Percentiles rank a stretch among this genome's conserved stretches.
These are phyloP conservation scores for Scytalidium lignicola DNA, from an alignment of 2,329 filamentous ascomycete species.

Conservation along the genomic window DNA sequence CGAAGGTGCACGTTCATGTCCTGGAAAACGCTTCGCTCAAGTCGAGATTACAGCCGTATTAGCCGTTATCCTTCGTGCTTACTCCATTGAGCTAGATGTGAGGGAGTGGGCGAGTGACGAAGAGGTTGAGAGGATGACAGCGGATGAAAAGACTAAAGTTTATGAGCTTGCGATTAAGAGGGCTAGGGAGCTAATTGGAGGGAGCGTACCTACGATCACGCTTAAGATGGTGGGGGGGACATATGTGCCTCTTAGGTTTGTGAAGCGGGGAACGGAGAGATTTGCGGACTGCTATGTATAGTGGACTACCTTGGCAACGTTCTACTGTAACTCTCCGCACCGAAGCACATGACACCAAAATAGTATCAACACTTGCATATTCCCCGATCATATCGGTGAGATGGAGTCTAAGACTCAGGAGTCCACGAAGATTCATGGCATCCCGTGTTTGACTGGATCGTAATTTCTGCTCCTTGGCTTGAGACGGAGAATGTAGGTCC, in stretches of 20 bases:
- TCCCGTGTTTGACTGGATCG: no score
- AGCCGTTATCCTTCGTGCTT: constrained; percentile 11
- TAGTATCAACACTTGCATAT: no score
- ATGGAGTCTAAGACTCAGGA: no score
- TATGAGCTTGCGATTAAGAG: constrained; percentile 17
- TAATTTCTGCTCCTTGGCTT: no score
- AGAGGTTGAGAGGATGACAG: constrained; percentile 17
- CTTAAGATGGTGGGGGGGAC: constrained; percentile 20
- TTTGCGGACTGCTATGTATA: constrained; percentile 12
- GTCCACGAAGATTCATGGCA: no score
- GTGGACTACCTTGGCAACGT: not conserved
- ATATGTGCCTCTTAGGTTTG: constrained; percentile 18
- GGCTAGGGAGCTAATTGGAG: constrained; percentile 13
- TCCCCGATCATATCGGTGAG: no score
- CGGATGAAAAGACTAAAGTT: constrained; percentile 13
- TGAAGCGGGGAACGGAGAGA: constrained; percentile 20
- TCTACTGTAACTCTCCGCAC: no score
- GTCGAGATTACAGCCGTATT: constrained; percentile 26
- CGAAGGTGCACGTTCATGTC: constrained; percentile 24
- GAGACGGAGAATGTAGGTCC: no score
- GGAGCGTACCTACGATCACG: constrained; percentile 16
- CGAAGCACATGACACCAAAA: no score
- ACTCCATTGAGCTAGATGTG: constrained; percentile 11
- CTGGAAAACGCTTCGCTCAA: constrained; percentile 27
- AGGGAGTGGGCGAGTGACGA: constrained; percentile 22